Evolutionary conservation across 2,329 filamentous ascomycete species (phyloP).

Genomic region (Helicocarpus griseus): DNA sequence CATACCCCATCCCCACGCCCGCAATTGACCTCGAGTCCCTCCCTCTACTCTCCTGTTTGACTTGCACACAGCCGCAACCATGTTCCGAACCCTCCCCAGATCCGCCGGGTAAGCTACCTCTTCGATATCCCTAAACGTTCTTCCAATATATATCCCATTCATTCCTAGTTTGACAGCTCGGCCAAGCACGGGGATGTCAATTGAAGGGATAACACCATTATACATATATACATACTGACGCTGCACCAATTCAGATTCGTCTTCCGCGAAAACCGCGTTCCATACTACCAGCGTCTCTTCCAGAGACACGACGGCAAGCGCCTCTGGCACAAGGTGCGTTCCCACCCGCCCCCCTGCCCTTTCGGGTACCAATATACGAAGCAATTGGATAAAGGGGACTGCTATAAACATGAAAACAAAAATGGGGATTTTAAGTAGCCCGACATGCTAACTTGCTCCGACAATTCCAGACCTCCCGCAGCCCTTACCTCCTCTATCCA

Average conservation of each 20-base stretch:
- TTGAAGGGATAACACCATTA: not conserved
- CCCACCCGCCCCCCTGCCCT: not conserved
- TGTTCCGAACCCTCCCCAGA: constrained; percentile 34
- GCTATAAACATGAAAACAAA: no score
- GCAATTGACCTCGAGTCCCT: constrained; percentile 20
- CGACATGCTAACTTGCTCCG: constrained; percentile 1
- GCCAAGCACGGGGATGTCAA: not conserved
- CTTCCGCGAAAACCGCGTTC: constrained; percentile 58
- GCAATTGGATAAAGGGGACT: no score
- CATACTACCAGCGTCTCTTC: constrained; percentile 57
- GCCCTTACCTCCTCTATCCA: constrained; percentile 49
- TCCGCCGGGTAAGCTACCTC: constrained; percentile 32
- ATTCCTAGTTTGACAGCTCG: not conserved
- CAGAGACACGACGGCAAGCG: constrained; percentile 57
- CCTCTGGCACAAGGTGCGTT: constrained; percentile 58
- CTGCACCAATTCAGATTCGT: constrained; percentile 34
- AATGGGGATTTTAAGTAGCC: no score
- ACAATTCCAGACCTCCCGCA: constrained; percentile 41
- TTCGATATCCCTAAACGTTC: not conserved
- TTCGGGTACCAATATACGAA: not conserved
- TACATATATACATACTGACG: constrained; percentile 15
- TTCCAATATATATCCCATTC: not conserved
- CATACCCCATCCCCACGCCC: constrained; percentile 10
- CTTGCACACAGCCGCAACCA: constrained; percentile 24
- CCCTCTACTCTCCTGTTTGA: constrained; percentile 2